Conservation (phyloP, 495 filamentous ascomycete species). For the Chlorociboria aeruginascens region DNA sequence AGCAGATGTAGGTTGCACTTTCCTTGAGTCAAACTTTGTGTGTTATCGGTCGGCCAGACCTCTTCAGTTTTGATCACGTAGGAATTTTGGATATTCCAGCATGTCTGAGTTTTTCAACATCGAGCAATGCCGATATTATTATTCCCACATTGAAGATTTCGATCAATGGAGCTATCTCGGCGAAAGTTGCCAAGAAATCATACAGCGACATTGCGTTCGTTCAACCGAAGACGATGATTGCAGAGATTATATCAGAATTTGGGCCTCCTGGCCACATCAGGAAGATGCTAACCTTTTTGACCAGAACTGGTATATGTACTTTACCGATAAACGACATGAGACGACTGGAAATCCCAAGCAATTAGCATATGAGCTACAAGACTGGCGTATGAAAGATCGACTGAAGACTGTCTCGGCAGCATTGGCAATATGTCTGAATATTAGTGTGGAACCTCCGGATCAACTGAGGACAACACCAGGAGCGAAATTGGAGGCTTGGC, state of each 20-base stretch:
- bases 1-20: conserved; percentile 35
- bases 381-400: conserved; percentile 95
- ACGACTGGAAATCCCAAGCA: conserved; percentile 82
- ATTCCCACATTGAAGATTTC: background rate
- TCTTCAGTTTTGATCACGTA: conserved; percentile 17
- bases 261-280: background rate
- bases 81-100: too few relatives aligned
- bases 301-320: conserved; percentile 98
- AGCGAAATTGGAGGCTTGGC: conserved; percentile 92
- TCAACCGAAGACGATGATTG: background rate
- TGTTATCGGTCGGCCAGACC: conserved; percentile 18
- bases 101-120: background rate
- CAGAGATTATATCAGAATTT: background rate
- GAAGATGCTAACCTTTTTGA: background rate
- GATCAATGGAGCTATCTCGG: background rate
- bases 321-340: conserved; percentile 92
- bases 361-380: conserved; percentile 49
- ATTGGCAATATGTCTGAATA: conserved; percentile 88
- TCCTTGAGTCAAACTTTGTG: conserved; percentile 18
- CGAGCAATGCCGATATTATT: background rate
- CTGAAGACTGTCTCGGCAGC: conserved; percentile 95
- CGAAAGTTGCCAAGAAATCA: background rate
- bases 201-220: background rate
- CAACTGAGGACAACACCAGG: conserved; percentile 86
- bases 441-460: conserved; percentile 94